phyloP scores from a whole-genome alignment of 371 early-diverging fungal genomes.

The Funneliformis caledonium region DNA sequence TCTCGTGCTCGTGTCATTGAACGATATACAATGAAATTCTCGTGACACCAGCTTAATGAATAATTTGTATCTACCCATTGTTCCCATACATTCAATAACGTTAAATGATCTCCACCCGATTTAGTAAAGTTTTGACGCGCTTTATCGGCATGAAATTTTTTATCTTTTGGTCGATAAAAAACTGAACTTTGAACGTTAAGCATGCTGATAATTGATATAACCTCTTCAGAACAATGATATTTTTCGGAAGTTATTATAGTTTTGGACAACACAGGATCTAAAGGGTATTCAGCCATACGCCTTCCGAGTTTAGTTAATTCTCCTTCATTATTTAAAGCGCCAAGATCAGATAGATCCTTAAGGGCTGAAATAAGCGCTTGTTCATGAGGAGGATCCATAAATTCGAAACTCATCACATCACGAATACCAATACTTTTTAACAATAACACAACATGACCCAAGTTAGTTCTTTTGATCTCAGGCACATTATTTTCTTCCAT shows the following conservation, averaged over 20 bases:
- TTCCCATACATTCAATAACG: conserved; percentile 92
- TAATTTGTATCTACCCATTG: conserved; percentile 94
- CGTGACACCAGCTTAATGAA: conserved; percentile 93
- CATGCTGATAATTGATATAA: conserved; percentile 89
- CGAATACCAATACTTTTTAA: conserved; percentile 95
- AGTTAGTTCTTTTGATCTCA: conserved; percentile 95
- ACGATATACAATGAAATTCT: conserved; percentile 93
- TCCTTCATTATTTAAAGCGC: conserved; percentile 92
- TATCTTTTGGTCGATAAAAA: conserved; percentile 94
- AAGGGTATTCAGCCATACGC: conserved; percentile 98
- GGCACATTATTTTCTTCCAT: conserved; percentile 93
- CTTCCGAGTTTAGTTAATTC: conserved; percentile 96
- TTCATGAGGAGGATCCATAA: conserved; percentile 97
- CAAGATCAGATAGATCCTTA: conserved; percentile 94
- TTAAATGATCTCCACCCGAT: conserved; percentile 92
- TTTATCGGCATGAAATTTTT: conserved; percentile 92
- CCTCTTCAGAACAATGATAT: conserved; percentile 91
- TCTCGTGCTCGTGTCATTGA: conserved; percentile 91
- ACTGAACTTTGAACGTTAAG: conserved; percentile 90
- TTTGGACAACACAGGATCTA: conserved; percentile 96
- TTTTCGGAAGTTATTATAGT: conserved; percentile 90
- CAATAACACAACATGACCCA: conserved; percentile 87
- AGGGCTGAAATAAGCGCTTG: conserved; percentile 92
- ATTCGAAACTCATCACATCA: conserved; percentile 96
- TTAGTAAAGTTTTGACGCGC: conserved; percentile 84